Evolutionary conservation across 1,284 basidiomycete species (phyloP).

Genomic region (Heterobasidion annosum): DNA sequence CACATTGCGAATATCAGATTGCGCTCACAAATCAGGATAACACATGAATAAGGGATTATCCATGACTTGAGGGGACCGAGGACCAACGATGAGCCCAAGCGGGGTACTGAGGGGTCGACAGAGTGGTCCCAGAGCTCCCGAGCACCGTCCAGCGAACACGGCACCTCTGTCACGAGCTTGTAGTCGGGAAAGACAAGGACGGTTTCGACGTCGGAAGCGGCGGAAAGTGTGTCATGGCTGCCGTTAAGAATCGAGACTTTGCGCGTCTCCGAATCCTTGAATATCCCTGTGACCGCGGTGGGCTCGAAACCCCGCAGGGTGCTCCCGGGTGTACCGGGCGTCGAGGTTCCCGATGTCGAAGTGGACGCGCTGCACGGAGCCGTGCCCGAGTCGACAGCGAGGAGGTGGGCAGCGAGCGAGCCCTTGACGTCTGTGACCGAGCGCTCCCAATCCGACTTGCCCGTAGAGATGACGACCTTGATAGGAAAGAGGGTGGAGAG

Average conservation of each 20-base stretch:
- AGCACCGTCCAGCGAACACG: conserved; percentile 56
- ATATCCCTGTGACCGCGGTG: conserved; percentile 37
- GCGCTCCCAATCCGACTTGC: conserved; percentile 77
- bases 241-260: conserved; percentile 74
- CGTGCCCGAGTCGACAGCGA: conserved; percentile 23
- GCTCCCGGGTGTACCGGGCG: conserved; percentile 8
- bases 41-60: conserved; percentile 67
- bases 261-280: conserved; percentile 41
- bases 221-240: conserved; percentile 60
- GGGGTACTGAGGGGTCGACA: conserved; percentile 47
- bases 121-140: conserved; percentile 56
- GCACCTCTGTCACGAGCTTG: conserved; percentile 68
- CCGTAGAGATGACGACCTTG: conserved; percentile 81
- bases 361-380: conserved; percentile 8
- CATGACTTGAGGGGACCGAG: conserved; percentile 51
- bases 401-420: conserved; percentile 60
- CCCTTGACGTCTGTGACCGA: conserved; percentile 63
- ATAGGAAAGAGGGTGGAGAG: neutral
- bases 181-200: conserved; percentile 89
- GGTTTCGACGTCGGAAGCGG: conserved; percentile 54
- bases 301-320: conserved; percentile 8
- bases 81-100: conserved; percentile 30
- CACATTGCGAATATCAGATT: neutral
- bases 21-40: conserved; percentile 72
- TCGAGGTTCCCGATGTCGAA: conserved; percentile 8